Evolutionary conservation across 2,329 filamentous ascomycete genomes (phyloP).

Genomic region (Aspergillus carbonarius): DNA sequence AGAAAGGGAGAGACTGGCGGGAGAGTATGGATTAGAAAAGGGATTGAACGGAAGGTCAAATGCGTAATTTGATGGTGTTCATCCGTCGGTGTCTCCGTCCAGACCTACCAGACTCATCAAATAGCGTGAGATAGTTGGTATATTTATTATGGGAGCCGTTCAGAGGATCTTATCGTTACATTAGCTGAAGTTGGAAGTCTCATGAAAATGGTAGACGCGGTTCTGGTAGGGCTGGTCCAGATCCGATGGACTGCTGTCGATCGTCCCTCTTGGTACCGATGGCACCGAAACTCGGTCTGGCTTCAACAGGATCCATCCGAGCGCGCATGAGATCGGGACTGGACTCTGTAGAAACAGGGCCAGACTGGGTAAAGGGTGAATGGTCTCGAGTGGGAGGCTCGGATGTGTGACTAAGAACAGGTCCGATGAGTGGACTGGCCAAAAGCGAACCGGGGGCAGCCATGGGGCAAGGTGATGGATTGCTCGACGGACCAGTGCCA

Average conservation of each 20-base stretch:
- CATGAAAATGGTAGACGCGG: no score
- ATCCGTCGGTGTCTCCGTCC: background rate
- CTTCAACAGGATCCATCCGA: constrained; percentile 10
- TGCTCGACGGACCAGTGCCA: constrained; percentile 13
- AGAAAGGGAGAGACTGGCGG: background rate
- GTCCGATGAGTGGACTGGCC: constrained; percentile 12
- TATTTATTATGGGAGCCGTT: no score
- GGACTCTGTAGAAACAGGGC: constrained; percentile 15
- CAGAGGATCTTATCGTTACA: background rate
- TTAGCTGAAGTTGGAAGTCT: no score
- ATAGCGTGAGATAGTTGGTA: background rate
- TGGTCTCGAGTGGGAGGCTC: constrained; percentile 19
- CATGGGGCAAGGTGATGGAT: constrained; percentile 17
- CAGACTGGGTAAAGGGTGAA: constrained; percentile 19
- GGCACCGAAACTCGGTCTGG: constrained; percentile 8
- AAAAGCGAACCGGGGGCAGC: constrained; percentile 12
- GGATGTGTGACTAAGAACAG: constrained; percentile 12
- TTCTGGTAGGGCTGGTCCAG: background rate
- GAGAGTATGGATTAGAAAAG: background rate
- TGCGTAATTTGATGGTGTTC: background rate
- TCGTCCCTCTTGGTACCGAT: constrained; percentile 16
- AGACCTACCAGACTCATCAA: background rate
- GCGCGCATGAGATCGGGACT: constrained; percentile 15
- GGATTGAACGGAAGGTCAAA: background rate
- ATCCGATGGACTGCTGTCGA: constrained; percentile 13